Evolutionary conservation across 352 stramenopile species (phyloP).

Genomic region (Phytophthora megakarya): DNA sequence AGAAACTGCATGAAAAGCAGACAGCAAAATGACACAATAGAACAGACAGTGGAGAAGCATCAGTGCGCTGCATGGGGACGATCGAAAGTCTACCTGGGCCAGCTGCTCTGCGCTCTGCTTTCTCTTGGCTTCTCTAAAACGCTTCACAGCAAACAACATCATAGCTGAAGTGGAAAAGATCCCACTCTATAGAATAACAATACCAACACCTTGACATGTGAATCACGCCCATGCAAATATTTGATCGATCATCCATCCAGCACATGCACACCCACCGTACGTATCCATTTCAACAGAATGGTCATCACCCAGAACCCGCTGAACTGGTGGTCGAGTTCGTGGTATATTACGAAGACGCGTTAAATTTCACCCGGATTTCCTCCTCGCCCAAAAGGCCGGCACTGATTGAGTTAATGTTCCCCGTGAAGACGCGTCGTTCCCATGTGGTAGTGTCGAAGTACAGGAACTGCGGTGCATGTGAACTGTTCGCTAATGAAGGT

Average conservation of each 20-base stretch:
- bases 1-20: conserved; percentile 30
- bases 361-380: conserved; percentile 96
- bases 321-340: conserved; percentile 34
- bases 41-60: conserved; percentile 36
- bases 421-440: conserved; percentile 94
- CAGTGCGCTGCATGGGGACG: conserved; percentile 32
- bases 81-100: conserved; percentile 34
- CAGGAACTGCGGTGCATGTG: conserved; percentile 87
- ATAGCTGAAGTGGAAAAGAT: conserved; percentile 26
- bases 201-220: conserved; percentile 28
- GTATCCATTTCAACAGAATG: conserved; percentile 18
- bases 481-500: conserved; percentile 39
- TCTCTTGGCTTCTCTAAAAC: conserved; percentile 26
- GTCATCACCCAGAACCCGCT: conserved; percentile 14
- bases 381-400: conserved; percentile 92
- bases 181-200: conserved; percentile 35
- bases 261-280: conserved; percentile 1
- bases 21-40: conserved; percentile 39
- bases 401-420: conserved; percentile 89
- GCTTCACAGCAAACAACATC: conserved; percentile 35
- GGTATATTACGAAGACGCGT: conserved; percentile 70
- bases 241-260: conserved; percentile 1
- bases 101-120: conserved; percentile 29
- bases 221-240: conserved; percentile 12
- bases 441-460: conserved; percentile 96